These are phyloP conservation scores for Phylloporus sp. DNA, from an alignment of 1,284 basidiomycete genomes.

Conservation along the genomic window DNA sequence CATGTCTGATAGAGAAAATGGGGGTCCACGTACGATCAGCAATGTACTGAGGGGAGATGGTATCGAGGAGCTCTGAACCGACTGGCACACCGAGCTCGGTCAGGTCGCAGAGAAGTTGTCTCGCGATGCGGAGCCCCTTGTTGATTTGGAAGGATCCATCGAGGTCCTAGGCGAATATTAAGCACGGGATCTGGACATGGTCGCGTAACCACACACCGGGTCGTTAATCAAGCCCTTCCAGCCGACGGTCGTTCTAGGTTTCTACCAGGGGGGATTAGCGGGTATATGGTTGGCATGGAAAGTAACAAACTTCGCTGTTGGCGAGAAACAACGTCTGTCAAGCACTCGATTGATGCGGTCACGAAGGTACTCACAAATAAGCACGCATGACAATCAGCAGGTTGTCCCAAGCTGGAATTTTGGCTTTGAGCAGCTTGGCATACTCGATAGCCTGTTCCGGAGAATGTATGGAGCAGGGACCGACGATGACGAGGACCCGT, in stretches of 20 bases:
- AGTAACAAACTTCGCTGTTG: constrained; percentile 51
- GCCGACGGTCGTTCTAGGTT: constrained; percentile 88
- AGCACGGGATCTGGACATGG: background rate
- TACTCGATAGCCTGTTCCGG: constrained; percentile 91
- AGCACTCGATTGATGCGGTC: constrained; percentile 4
- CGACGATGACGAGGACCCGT: constrained; percentile 88
- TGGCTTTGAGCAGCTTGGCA: constrained; percentile 74
- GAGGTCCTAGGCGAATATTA: constrained; percentile 57
- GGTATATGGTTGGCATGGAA: background rate
- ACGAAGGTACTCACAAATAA: constrained; percentile 77
- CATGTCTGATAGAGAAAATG: background rate
- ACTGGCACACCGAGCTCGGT: constrained; percentile 90
- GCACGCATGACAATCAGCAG: constrained; percentile 94
- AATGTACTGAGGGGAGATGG: constrained; percentile 88
- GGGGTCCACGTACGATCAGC: constrained; percentile 56
- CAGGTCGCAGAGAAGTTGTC: constrained; percentile 89
- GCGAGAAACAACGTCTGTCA: constrained; percentile 1
- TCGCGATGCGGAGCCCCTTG: constrained; percentile 88
- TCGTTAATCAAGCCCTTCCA: constrained; percentile 93
- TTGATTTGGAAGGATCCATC: constrained; percentile 97
- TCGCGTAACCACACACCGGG: constrained; percentile 46
- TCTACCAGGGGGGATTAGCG: constrained; percentile 44
- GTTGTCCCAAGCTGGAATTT: constrained; percentile 73
- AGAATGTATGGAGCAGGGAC: constrained; percentile 96
- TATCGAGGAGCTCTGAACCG: constrained; percentile 94